Evolutionary conservation across 495 filamentous ascomycete species (phyloP).

Genomic region (Talaromyces thailandensis): DNA sequence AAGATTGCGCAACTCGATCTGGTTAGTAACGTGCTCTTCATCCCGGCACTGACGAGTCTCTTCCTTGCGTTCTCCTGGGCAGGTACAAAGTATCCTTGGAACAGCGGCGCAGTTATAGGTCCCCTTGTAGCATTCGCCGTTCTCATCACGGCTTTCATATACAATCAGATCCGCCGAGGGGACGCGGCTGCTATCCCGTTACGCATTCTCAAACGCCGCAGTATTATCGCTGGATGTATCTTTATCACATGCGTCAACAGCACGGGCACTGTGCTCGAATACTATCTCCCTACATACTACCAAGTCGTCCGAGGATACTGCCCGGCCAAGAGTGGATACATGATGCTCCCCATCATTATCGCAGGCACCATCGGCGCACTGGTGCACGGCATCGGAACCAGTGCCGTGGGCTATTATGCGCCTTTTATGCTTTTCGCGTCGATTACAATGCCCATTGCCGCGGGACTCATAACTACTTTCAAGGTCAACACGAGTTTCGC

Average conservation of each 20-base stretch:
- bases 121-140: constrained; percentile 44
- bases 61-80: constrained; percentile 65
- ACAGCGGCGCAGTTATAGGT: constrained; percentile 40
- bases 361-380: constrained; percentile 40
- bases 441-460: constrained; percentile 44
- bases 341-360: constrained; percentile 49
- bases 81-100: constrained; percentile 49
- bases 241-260: constrained; percentile 9
- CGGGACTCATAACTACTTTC: constrained; percentile 50
- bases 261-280: constrained; percentile 15
- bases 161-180: constrained; percentile 46
- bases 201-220: constrained; percentile 50
- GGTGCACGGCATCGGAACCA: constrained; percentile 39
- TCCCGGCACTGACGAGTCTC: constrained; percentile 50
- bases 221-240: constrained; percentile 22
- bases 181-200: constrained; percentile 57
- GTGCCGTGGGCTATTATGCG: constrained; percentile 49
- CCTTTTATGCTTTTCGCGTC: constrained; percentile 47
- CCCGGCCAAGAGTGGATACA: constrained; percentile 38
- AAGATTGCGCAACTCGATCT: constrained; percentile 45
- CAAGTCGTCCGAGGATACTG: constrained; percentile 46
- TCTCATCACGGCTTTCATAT: constrained; percentile 40
- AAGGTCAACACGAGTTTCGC: constrained; percentile 25
- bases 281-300: constrained; percentile 42
- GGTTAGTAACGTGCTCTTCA: constrained; percentile 45